Percentiles rank a stretch among this genome's conserved stretches.
These are phyloP conservation scores for Austropuccinia psidii DNA, from an alignment of 1,284 basidiomycete genomes.

Conservation along the genomic window DNA sequence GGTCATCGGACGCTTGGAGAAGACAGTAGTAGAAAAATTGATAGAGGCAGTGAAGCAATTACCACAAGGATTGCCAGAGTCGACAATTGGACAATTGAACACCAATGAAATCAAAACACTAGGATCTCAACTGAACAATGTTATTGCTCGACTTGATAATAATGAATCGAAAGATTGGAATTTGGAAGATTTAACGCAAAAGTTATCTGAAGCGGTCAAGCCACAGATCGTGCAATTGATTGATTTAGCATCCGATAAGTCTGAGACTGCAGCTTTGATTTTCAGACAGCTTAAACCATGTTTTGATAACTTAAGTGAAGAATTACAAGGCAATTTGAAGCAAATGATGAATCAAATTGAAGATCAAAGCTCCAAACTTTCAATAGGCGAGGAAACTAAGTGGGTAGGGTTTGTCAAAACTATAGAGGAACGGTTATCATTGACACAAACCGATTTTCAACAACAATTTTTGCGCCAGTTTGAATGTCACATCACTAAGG, in stretches of 20 bases:
- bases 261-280: constrained; percentile 70
- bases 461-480: not conserved
- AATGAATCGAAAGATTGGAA: constrained; percentile 56
- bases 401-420: constrained; percentile 9
- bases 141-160: not conserved
- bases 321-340: not conserved
- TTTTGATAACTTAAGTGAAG: constrained; percentile 52
- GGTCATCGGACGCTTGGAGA: not conserved
- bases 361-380: not conserved
- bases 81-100: not conserved
- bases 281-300: constrained; percentile 63
- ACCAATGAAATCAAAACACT: not conserved
- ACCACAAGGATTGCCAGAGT: not conserved
- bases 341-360: not conserved
- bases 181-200: constrained; percentile 62
- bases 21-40: constrained; percentile 8
- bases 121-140: not conserved
- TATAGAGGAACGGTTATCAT: not conserved
- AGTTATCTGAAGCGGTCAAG: constrained; percentile 70
- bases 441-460: not conserved
- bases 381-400: not conserved
- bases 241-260: constrained; percentile 72
- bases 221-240: constrained; percentile 76
- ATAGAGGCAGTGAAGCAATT: not conserved
- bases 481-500: not conserved